Percentiles rank a stretch among this genome's conserved stretches.
Conservation (phyloP, 257 asterid species). For the Phtheirospermum japonicum region DNA sequence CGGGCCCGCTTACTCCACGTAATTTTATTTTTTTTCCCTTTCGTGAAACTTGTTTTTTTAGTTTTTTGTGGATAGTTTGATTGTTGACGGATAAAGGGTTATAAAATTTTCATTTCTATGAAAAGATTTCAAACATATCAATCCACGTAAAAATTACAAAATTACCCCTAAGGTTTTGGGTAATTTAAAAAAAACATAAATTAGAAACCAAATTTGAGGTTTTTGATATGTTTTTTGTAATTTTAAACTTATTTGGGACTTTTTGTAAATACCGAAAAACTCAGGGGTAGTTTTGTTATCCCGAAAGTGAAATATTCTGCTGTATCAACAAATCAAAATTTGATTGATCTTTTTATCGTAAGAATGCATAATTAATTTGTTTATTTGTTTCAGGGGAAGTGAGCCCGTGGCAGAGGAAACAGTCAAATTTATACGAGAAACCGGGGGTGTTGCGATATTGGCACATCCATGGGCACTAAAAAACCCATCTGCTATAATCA, state of each 20-base stretch:
- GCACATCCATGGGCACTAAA: conserved; percentile 99
- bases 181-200: no score
- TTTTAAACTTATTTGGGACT: no score
- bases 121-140: no score
- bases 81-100: background rate
- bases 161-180: no score
- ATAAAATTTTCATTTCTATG: no score
- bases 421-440: conserved; percentile 65
- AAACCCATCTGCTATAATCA: conserved; percentile 62
- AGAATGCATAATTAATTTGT: conserved; percentile 13
- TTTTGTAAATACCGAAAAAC: background rate
- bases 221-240: no score
- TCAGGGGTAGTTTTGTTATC: background rate
- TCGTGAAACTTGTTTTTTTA: conserved; percentile 12
- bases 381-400: conserved; percentile 60
- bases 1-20: conserved; percentile 99
- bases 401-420: conserved; percentile 90
- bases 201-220: no score
- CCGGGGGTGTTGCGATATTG: conserved; percentile 91
- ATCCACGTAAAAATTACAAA: no score
- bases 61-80: background rate
- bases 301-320: no score
- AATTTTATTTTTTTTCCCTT: conserved; percentile 25
- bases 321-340: no score
- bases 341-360: background rate